phyloP scores from a whole-genome alignment of 2,329 filamentous ascomycete genomes.

The Aureobasidium sp. region DNA sequence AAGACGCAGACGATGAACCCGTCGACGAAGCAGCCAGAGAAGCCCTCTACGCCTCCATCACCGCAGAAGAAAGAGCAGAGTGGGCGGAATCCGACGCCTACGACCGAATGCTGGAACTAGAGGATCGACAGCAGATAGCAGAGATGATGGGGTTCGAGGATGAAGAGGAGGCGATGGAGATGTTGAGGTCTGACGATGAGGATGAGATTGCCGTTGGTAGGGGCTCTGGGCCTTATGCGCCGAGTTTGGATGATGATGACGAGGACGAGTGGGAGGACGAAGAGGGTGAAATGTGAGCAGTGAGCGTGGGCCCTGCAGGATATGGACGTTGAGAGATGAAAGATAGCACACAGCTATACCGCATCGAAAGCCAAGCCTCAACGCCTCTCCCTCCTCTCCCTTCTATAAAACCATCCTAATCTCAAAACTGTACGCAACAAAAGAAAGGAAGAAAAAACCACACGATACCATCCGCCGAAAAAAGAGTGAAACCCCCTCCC shows the following conservation, averaged over 20 bases:
- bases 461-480: no score
- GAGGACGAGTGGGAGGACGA: background rate
- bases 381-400: no score
- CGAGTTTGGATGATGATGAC: background rate
- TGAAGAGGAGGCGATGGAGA: background rate
- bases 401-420: no score
- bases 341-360: no score
- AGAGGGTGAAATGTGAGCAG: background rate
- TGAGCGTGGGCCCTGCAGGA: no score
- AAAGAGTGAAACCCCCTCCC: no score
- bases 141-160: constrained; percentile 10
- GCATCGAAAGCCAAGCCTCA: no score
- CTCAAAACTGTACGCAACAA: no score
- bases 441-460: no score
- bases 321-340: background rate
- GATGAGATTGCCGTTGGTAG: background rate
- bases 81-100: background rate
- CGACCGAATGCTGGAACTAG: background rate
- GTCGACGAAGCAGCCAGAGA: background rate
- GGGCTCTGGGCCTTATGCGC: background rate
- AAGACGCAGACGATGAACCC: background rate
- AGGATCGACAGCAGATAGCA: background rate
- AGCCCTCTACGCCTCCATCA: background rate
- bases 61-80: background rate
- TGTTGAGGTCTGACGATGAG: constrained; percentile 13